phyloP scores from a whole-genome alignment of 257 asterid genomes.

The Buddleja alternifolia region DNA sequence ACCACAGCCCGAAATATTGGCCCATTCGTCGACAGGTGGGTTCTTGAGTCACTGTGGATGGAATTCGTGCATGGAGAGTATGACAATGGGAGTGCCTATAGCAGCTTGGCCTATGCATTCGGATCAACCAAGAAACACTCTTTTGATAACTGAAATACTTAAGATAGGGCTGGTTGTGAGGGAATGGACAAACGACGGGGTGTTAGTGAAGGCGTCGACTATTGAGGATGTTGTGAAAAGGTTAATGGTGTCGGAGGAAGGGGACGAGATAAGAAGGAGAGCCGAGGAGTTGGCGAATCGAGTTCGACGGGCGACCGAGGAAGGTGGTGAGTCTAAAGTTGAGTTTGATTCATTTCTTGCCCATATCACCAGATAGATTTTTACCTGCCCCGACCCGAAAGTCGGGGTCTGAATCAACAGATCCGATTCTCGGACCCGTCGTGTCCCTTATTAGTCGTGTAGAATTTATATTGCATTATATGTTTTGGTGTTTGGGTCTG shows the following conservation, averaged over 20 bases:
- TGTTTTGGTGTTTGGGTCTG: too few species aligned
- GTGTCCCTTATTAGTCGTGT: too few species aligned
- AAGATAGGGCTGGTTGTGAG: conserved; percentile 45
- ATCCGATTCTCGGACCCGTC: too few species aligned
- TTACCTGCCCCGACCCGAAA: too few species aligned
- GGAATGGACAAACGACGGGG: conserved; percentile 27
- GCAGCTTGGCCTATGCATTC: conserved; percentile 74
- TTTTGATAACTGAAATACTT: conserved; percentile 41
- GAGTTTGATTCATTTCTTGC: conserved; percentile 37
- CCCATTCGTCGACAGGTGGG: conserved; percentile 46
- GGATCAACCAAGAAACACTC: conserved; percentile 57
- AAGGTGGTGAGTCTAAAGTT: conserved; percentile 41
- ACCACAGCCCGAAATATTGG: conserved; percentile 55
- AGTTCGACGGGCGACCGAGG: conserved; percentile 31
- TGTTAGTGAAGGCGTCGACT: conserved; percentile 36
- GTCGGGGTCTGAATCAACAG: too few species aligned
- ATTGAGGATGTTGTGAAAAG: conserved; percentile 47
- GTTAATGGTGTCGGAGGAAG: conserved; percentile 53
- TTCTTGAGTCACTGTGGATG: conserved; percentile 60
- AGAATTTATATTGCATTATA: too few species aligned
- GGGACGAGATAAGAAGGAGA: conserved; percentile 46
- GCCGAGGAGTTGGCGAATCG: conserved; percentile 35
- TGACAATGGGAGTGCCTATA: conserved; percentile 52
- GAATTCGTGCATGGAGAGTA: conserved; percentile 53
- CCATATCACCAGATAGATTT: conserved; percentile 31